phyloP scores from a whole-genome alignment of 495 filamentous ascomycete species.

The Neurospora sp. region DNA sequence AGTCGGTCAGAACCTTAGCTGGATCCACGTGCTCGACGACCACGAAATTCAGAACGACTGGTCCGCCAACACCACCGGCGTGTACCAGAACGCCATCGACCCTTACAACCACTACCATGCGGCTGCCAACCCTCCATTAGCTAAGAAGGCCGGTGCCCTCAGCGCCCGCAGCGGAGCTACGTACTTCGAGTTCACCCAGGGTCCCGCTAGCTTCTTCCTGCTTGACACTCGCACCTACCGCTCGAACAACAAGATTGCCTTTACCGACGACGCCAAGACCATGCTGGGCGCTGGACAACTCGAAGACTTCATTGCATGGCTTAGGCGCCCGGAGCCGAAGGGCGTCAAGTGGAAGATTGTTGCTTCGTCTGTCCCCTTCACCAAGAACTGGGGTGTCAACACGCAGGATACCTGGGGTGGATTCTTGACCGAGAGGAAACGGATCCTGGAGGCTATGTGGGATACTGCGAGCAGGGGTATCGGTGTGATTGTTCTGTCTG shows the following conservation, averaged over 20 bases:
- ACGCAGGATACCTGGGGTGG: constrained; percentile 86
- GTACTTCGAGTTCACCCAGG: constrained; percentile 80
- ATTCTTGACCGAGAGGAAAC: constrained; percentile 67
- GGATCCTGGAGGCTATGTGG: constrained; percentile 87
- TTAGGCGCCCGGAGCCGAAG: constrained; percentile 54
- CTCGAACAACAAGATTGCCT: constrained; percentile 42
- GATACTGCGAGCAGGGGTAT: constrained; percentile 57
- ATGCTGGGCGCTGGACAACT: constrained; percentile 82
- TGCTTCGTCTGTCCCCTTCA: constrained; percentile 81
- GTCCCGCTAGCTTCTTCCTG: constrained; percentile 89
- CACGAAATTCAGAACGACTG: constrained; percentile 95
- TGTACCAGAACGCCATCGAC: constrained; percentile 68
- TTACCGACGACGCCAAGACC: constrained; percentile 52
- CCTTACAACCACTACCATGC: constrained; percentile 83
- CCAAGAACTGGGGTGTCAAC: constrained; percentile 88
- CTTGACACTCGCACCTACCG: constrained; percentile 87
- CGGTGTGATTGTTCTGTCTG: constrained; percentile 76
- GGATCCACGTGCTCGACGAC: constrained; percentile 94
- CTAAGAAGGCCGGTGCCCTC: constrained; percentile 27
- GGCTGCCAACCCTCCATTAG: constrained; percentile 67
- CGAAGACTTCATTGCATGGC: constrained; percentile 64
- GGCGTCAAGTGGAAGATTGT: constrained; percentile 92
- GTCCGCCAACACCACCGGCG: constrained; percentile 60
- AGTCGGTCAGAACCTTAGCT: constrained; percentile 64
- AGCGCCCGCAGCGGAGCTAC: constrained; percentile 43